Percentiles rank a stretch among this genome's conserved stretches.
phyloP scores from a whole-genome alignment of 495 filamentous ascomycete genomes.

The Aspergillus incahuasiensis region DNA sequence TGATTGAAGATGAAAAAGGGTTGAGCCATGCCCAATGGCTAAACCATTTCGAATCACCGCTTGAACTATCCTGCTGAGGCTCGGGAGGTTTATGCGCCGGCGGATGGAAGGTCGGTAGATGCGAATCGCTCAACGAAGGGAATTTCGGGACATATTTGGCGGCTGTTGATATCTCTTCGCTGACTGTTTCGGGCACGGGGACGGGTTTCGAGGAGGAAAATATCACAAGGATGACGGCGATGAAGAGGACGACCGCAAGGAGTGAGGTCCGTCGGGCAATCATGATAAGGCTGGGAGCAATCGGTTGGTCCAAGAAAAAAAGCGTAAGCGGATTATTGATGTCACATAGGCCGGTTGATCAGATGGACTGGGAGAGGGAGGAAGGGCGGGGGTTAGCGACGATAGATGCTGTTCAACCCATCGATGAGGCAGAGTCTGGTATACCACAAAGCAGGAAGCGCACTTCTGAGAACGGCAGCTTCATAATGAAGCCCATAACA shows the following conservation, averaged over 20 bases:
- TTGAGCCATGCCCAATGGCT: conserved; percentile 82
- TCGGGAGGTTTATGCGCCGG: conserved; percentile 74
- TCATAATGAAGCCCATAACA: neutral
- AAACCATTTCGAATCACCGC: conserved; percentile 78
- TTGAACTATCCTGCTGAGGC: conserved; percentile 73
- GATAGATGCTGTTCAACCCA: neutral
- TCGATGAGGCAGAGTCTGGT: neutral
- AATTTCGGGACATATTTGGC: conserved; percentile 41
- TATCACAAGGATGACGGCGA: conserved; percentile 42
- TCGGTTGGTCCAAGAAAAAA: neutral
- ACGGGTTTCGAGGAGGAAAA: conserved; percentile 39
- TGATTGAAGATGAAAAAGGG: conserved; percentile 82
- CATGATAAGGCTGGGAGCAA: conserved; percentile 19
- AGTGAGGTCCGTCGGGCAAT: conserved; percentile 42
- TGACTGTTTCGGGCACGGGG: conserved; percentile 10
- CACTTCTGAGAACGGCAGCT: neutral
- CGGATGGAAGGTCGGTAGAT: conserved; percentile 53
- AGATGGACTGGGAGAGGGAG: neutral
- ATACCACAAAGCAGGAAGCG: neutral
- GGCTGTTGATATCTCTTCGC: conserved; percentile 22
- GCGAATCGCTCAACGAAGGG: conserved; percentile 34
- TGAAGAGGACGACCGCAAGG: conserved; percentile 39
- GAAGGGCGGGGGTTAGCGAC: neutral
- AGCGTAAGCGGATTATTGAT: neutral
- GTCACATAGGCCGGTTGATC: neutral